These are phyloP conservation scores for Thermomyces lanuginosus DNA, from an alignment of 2,329 filamentous ascomycete species.

Conservation along the genomic window DNA sequence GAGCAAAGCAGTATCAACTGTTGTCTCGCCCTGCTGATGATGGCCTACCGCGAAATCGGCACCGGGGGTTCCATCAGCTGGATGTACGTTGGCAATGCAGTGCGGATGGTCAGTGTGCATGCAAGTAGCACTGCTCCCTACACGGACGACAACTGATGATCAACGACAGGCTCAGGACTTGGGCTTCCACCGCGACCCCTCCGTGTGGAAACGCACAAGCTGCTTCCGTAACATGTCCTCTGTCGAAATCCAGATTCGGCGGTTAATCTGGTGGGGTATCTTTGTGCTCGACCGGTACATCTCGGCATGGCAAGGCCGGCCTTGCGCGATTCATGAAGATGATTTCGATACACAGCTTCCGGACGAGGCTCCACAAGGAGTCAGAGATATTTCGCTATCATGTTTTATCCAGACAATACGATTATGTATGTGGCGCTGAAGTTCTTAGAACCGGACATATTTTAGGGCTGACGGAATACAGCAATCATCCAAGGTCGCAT, in stretches of 20 bases:
- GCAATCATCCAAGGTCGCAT: slow-evolving; percentile 6
- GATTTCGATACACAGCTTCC: slow-evolving; percentile 6
- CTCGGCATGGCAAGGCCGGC: slow-evolving; percentile 6
- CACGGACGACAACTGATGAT: not conserved
- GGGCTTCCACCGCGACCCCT: slow-evolving; percentile 6
- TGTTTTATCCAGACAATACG: slow-evolving; percentile 5
- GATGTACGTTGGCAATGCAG: slow-evolving; percentile 6
- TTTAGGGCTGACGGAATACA: not conserved
- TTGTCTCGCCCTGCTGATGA: slow-evolving; percentile 6
- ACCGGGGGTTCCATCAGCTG: slow-evolving; percentile 7
- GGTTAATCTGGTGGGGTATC: slow-evolving; percentile 6
- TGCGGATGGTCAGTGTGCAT: slow-evolving; percentile 4
- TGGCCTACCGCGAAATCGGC: slow-evolving; percentile 7
- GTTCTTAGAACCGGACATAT: not conserved
- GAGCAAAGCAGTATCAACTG: slow-evolving; percentile 7
- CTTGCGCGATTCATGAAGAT: slow-evolving; percentile 6
- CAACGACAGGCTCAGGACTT: slow-evolving; percentile 4
- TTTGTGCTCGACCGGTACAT: slow-evolving; percentile 7
- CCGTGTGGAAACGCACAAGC: slow-evolving; percentile 5
- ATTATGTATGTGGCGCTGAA: slow-evolving; percentile 2
- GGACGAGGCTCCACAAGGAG: slow-evolving; percentile 4
- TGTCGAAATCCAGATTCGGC: slow-evolving; percentile 6
- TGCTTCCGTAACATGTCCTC: slow-evolving; percentile 7
- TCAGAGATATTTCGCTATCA: slow-evolving; percentile 3
- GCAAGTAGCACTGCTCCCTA: too few species aligned